A percentile compares a stretch with the other conserved stretches of the same genome.
Evolutionary conservation across 1,139 yeast genomes (phyloP).

Genomic region (Hansenula anomala): DNA sequence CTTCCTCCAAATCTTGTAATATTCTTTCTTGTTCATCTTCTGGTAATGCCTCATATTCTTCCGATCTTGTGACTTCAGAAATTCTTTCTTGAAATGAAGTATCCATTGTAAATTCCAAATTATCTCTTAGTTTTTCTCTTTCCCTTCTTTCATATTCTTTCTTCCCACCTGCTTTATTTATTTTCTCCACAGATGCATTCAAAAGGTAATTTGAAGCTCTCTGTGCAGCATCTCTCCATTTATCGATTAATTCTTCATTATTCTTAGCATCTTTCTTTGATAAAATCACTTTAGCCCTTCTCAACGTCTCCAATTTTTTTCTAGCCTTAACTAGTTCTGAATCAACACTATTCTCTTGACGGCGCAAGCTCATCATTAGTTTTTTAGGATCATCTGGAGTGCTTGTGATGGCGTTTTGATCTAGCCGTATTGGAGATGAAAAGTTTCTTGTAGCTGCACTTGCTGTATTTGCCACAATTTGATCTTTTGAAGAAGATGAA

Average conservation of each 20-base stretch:
- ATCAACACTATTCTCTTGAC: constrained; percentile 22
- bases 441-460: neutral
- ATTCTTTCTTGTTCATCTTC: constrained; percentile 26
- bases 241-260: constrained; percentile 27
- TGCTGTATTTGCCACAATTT: too few species aligned
- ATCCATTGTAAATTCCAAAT: constrained; percentile 29
- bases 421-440: constrained; percentile 15
- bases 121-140: constrained; percentile 27
- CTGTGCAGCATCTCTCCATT: constrained; percentile 42
- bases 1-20: constrained; percentile 20
- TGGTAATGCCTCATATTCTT: constrained; percentile 29
- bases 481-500: neutral
- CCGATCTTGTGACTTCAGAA: constrained; percentile 31
- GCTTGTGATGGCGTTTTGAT: neutral
- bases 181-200: constrained; percentile 35
- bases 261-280: constrained; percentile 23
- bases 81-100: constrained; percentile 31
- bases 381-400: constrained; percentile 10
- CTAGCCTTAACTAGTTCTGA: constrained; percentile 22
- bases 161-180: constrained; percentile 41
- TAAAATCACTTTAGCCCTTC: constrained; percentile 31
- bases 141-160: constrained; percentile 33
- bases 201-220: constrained; percentile 37
- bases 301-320: constrained; percentile 26
- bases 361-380: constrained; percentile 15